Conservation (phyloP, 2,329 filamentous ascomycete species). For the Penicillium sp. region DNA sequence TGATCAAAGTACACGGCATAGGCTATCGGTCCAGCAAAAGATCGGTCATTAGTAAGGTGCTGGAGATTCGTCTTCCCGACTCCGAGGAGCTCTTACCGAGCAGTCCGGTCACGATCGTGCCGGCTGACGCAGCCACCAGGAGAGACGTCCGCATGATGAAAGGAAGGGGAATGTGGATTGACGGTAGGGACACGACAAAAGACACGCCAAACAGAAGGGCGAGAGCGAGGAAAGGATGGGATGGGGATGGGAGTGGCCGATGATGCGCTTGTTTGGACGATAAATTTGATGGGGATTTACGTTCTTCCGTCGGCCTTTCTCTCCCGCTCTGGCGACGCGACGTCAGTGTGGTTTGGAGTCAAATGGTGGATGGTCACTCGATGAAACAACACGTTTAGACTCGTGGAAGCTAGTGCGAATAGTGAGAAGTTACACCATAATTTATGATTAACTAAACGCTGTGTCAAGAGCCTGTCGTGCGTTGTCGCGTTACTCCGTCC, state of each 20-base stretch:
- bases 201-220: neutral
- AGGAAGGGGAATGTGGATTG: conserved; percentile 5
- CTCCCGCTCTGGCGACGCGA: conserved; percentile 21
- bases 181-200: conserved; percentile 2
- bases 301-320: conserved; percentile 40
- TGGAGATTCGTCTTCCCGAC: neutral
- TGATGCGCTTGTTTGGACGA: conserved; percentile 14
- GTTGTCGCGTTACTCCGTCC: too few relatives aligned
- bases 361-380: too few relatives aligned
- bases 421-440: too few relatives aligned
- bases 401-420: too few relatives aligned
- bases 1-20: conserved; percentile 68
- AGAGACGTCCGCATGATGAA: conserved; percentile 55
- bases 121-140: conserved; percentile 57
- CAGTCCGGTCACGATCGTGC: conserved; percentile 58
- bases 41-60: conserved; percentile 8
- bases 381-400: too few relatives aligned
- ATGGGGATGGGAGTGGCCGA: conserved; percentile 4
- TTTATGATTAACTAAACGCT: too few relatives aligned
- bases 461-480: too few relatives aligned
- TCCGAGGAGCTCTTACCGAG: conserved; percentile 43
- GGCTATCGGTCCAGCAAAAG: conserved; percentile 36
- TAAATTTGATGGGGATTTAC: conserved; percentile 38
- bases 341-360: neutral
- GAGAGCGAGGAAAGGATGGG: conserved; percentile 5